Conservation (phyloP, 164 flowering plant species). For the Cinnamomum micranthum region DNA sequence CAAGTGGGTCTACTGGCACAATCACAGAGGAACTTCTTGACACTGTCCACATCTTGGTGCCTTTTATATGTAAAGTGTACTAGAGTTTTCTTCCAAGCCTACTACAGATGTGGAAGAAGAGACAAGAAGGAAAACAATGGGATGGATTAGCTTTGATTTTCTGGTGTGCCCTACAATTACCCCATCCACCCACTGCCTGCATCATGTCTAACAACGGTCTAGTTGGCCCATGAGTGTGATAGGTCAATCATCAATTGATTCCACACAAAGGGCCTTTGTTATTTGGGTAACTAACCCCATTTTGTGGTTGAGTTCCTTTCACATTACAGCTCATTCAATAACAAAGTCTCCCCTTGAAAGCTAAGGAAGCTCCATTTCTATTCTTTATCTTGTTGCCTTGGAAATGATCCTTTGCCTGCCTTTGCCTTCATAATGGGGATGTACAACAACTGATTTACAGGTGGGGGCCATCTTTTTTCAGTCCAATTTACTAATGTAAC, state of each 20-base stretch:
- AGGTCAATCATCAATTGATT: background rate
- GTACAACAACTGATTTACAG: too few relatives aligned
- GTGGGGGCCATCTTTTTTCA: too few relatives aligned
- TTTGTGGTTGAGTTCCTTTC: background rate
- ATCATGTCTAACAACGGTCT: constrained; percentile 3
- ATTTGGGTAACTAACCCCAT: background rate
- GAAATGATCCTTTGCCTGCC: too few relatives aligned
- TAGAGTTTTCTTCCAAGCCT: too few relatives aligned
- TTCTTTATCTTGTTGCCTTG: too few relatives aligned
- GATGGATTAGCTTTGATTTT: background rate
- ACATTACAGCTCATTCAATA: background rate
- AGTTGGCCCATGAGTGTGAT: constrained; percentile 12
- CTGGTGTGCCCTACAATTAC: background rate
- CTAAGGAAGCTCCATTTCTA: background rate
- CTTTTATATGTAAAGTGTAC: too few relatives aligned
- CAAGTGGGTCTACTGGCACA: too few relatives aligned
- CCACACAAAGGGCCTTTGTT: background rate
- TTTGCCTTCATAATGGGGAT: too few relatives aligned
- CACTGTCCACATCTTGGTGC: too few relatives aligned
- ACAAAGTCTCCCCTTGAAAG: background rate
- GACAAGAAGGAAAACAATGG: background rate
- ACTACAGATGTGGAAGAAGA: background rate
- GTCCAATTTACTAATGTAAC: too few relatives aligned
- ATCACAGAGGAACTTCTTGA: too few relatives aligned
- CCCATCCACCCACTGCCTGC: constrained; percentile 14